Evolutionary conservation across 2,329 filamentous ascomycete species (phyloP), one percentile per base, ranked within the genome.

Genomic region (Colletotrichum eleusines): DNA sequence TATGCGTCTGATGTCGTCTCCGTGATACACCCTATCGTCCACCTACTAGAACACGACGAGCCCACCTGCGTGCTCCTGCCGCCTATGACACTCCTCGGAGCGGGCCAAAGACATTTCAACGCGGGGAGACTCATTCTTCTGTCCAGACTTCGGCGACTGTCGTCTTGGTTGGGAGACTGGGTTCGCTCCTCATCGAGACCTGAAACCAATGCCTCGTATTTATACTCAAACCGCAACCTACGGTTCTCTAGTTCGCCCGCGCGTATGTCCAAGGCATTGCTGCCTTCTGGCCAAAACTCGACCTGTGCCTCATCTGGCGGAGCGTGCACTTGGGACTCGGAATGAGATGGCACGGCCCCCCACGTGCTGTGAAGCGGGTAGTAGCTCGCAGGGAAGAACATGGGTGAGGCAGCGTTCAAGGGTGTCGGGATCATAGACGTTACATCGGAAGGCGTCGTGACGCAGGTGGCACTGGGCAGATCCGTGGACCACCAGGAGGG

Each of bases 121-220:
- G 75, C 71, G n/a, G 79, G 79, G 73, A 81, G 67, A 54, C 80
- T 81, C 77, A 77, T 77, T 28, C 78, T 76, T 64, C 77, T 78
- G 6, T n/a, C 9, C 11, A n/a, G 46, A 7, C 8, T 38, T 26
- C 2, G 53, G n/a, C 16, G 1, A 28, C 50, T 46, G 9, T 68
- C 59, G 8, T 72, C 14, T 26, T 16, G 7, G 48, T 3, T 35
- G 12, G n/a, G 31, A 20, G 8, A 1, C 20, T 38, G 51, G 7
- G 33, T 31, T 9, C 8, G 18, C 6, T 40, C 26, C 11, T 31
- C 20, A 5, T 44, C n/a, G 33, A 26, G 38, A 23, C 11, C 12
- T 26, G 38, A 20, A 33, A 26, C 9, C 18, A 4, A n/a, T 9
- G 28, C 40, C 7, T 28, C 40, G 11, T 2, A 12, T 31, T 57